Percentiles rank a stretch among this genome's conserved stretches.
These are phyloP conservation scores for Creolimax fragrantissima DNA, from an alignment of 78 protist genomes.

Conservation along the genomic window DNA sequence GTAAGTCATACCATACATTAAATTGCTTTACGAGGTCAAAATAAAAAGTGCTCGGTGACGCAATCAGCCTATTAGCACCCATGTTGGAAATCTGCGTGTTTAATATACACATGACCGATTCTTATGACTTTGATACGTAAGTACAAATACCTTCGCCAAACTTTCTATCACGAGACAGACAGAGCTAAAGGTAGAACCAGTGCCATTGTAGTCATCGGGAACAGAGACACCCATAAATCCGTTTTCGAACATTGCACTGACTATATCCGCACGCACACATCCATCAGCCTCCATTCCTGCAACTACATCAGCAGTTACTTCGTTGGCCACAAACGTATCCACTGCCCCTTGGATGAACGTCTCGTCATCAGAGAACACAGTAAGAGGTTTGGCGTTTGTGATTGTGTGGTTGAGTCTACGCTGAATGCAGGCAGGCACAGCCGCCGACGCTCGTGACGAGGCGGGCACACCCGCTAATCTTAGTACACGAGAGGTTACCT, in stretches of 20 bases:
- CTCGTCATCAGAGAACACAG: too few species aligned
- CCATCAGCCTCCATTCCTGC: background rate
- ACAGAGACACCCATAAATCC: conserved; percentile 70
- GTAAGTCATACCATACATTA: background rate
- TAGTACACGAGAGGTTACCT: too few species aligned
- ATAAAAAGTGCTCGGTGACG: background rate
- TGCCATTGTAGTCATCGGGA: conserved; percentile 57
- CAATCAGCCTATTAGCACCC: background rate
- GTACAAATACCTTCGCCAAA: conserved; percentile 55
- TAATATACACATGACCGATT: too few species aligned
- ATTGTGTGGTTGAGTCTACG: too few species aligned
- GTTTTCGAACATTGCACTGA: background rate
- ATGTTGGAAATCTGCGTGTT: too few species aligned
- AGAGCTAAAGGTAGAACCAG: conserved; percentile 52
- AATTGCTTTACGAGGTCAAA: background rate
- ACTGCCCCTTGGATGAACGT: too few species aligned
- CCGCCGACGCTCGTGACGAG: too few species aligned
- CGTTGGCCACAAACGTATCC: too few species aligned
- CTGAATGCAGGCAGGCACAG: too few species aligned
- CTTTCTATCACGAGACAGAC: conserved; percentile 73
- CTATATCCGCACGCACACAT: background rate
- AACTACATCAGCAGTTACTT: background rate
- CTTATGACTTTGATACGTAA: too few species aligned
- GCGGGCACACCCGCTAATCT: too few species aligned
- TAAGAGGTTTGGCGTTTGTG: too few species aligned